phyloP scores from a whole-genome alignment of 1,284 basidiomycete species.

The Naganishia sp. region DNA sequence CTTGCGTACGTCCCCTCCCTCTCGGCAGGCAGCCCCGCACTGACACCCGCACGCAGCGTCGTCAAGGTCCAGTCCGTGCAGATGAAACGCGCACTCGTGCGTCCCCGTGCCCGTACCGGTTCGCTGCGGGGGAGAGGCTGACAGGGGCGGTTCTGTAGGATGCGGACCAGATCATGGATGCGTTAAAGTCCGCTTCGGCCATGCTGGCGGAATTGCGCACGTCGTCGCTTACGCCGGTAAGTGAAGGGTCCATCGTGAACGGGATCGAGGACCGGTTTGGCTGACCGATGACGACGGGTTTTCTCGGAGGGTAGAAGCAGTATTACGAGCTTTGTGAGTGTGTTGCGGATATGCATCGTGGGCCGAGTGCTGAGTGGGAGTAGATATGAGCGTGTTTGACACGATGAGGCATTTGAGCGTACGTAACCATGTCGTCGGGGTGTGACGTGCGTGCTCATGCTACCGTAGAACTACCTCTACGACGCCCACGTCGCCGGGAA shows the following conservation, averaged over 20 bases:
- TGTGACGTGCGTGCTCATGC: too few relatives aligned
- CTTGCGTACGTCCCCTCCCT: slow-evolving; percentile 54
- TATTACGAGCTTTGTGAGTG: slow-evolving; percentile 93
- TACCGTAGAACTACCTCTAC: slow-evolving; percentile 72
- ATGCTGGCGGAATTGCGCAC: slow-evolving; percentile 94
- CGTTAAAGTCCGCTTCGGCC: slow-evolving; percentile 86
- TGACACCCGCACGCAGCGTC: slow-evolving; percentile 55
- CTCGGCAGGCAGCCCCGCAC: not conserved
- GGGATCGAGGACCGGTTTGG: not conserved
- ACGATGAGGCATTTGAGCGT: slow-evolving; percentile 80
- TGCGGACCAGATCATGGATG: slow-evolving; percentile 93
- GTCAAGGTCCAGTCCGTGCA: slow-evolving; percentile 91
- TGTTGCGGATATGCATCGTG: slow-evolving; percentile 32
- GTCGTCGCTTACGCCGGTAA: slow-evolving; percentile 73
- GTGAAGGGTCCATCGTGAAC: not conserved
- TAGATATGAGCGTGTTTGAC: slow-evolving; percentile 96
- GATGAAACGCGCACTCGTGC: slow-evolving; percentile 86
- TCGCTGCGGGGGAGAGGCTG: not conserved
- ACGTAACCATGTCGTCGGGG: not conserved
- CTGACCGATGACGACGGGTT: not conserved
- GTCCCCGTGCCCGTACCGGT: slow-evolving; percentile 44
- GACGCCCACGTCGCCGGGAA: slow-evolving; percentile 84
- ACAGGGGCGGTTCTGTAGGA: slow-evolving; percentile 60
- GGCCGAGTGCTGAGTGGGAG: slow-evolving; percentile 7
- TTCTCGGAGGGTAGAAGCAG: slow-evolving; percentile 62